Evolutionary conservation across 768 basidiomycete genomes (phyloP), one percentile per base, ranked within the genome.

Genomic region (Leccinum olivaceopallidum): DNA sequence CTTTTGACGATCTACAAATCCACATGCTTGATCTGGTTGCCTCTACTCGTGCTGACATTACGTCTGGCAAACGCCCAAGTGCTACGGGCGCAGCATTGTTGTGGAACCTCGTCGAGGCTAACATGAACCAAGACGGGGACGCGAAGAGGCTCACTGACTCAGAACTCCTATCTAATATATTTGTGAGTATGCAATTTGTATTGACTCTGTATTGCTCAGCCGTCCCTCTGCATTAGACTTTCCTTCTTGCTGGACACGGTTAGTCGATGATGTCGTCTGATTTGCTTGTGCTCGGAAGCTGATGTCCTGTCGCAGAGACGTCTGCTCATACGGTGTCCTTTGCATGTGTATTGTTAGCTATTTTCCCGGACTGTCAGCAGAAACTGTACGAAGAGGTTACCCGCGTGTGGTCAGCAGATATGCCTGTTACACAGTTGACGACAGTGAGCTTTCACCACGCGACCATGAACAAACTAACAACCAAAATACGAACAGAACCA

Each of bases 181-280:
- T 81, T 65, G 83, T 82, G 64, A 63, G 79, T 68, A 16, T 6
- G 9, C 34, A 39, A 4, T 48, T 49, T 32, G 4, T 12, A 44
- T 32, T 5, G n/a, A 24, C 30, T 16, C 26, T 16, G 8, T 30
- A 3, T 3, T 18, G n/a, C 52, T 55, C n/a, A 44, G 1, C 26
- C 8, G 55, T 20, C 6, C 37, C 51, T 51, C 18, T 32, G 1
- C 48, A 16, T 8, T 37, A 83, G 82, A 64, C 69, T 3, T 83
- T 83, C 64, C 73, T 82, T 32, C 66, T 83, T 28, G 81, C 81
- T n/a, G 82, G 81, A 12, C 80, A 81, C 65, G 81, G 81, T 79
- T 56, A 6, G 72, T 50, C 16, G 34, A 55, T 13, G 3, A 34
- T 18, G 20, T 18, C 8, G 36, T 47, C 16, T 50, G 30, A 7